Evolutionary conservation across 2,329 filamentous ascomycete genomes (phyloP), one percentile per base, ranked within the genome.

Genomic region (Talaromyces sp.): DNA sequence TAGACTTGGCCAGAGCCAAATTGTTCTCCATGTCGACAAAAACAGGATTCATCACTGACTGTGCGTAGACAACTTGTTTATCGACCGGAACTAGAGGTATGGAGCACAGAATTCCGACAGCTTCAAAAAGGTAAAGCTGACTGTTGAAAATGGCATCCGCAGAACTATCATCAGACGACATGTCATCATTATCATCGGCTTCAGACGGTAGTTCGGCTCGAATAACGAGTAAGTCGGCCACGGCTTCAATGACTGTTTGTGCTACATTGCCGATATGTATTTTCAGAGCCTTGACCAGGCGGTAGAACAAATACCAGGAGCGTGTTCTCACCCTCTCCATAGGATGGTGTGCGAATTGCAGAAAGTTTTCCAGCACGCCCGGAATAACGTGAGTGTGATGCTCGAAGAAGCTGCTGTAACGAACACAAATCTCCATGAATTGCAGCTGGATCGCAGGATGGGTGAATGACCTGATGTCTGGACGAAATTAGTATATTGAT

Each of bases 371-470:
- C 49, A 99, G 84, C 1, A 95, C 92, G 69, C 89, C 90, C 1
- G 92, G 91, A 59, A 98, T 96, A 67, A 92, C 89, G 24, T 89
- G 84, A 35, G 88, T 84, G 73, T 97, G 91, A 64, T 88, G 87
- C 74, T 98, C 93, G 75, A 99, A 98, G 77, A 97, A 96, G 33
- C 89, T 87, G 75, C 90, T 91, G 79, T 99, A 99, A 60, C 95
- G 89, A 63, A 97, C 93, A 76, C 93, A 97, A 41, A 97, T 96
- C 77, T 99, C 95, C 93, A 99, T 97, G 74, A 96, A 99, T 79
- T 97, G 93, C 24, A 99, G 84, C 68, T 97, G 87, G 60, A 97
- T 93, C 16, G 93, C 92, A 1, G 95, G 94, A 75, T 98, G 95
- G 16, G 89, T 88, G 77, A 94, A 96, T 50, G 85, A 90, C 66